A percentile compares a stretch with the other conserved stretches of the same genome.
phyloP scores from a whole-genome alignment of 2,329 filamentous ascomycete genomes.

The Dactylella cylindrospora region DNA sequence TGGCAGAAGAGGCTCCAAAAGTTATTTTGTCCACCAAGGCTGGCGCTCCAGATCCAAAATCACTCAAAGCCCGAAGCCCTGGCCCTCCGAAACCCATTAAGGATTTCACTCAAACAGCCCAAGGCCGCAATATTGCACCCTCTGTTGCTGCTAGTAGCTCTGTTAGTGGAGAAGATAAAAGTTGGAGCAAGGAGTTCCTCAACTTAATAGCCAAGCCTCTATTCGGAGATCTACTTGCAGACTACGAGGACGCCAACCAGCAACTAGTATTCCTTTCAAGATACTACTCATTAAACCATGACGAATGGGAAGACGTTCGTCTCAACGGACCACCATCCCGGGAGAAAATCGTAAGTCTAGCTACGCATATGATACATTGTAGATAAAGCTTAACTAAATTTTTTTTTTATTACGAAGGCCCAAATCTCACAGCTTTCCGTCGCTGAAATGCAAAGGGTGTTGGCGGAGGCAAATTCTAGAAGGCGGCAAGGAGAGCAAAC shows the following conservation, averaged over 20 bases:
- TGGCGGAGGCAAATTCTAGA: background rate
- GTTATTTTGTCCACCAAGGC: no score
- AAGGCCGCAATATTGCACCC: no score
- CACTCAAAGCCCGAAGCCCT: background rate
- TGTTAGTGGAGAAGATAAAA: no score
- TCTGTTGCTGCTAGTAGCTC: no score
- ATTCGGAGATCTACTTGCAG: conserved; percentile 15
- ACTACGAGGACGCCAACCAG: conserved; percentile 17
- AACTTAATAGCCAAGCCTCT: conserved; percentile 8
- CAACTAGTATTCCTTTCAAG: conserved; percentile 18
- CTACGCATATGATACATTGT: background rate
- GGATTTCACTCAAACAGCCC: no score
- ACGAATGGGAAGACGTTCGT: conserved; percentile 20
- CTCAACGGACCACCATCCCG: conserved; percentile 16
- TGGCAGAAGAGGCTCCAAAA: background rate
- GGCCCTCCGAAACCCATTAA: background rate
- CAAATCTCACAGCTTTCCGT: conserved; percentile 11
- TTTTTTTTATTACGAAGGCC: conserved; percentile 1
- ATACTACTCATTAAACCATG: conserved; percentile 7
- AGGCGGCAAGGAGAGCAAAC: background rate
- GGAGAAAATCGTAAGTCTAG: conserved; percentile 19
- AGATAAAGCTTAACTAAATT: background rate
- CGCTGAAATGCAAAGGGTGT: no score
- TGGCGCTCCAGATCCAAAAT: background rate
- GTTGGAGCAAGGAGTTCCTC: background rate